These are phyloP conservation scores for Rhodotorula babjevae DNA, from an alignment of 768 basidiomycete species.

Conservation along the genomic window DNA sequence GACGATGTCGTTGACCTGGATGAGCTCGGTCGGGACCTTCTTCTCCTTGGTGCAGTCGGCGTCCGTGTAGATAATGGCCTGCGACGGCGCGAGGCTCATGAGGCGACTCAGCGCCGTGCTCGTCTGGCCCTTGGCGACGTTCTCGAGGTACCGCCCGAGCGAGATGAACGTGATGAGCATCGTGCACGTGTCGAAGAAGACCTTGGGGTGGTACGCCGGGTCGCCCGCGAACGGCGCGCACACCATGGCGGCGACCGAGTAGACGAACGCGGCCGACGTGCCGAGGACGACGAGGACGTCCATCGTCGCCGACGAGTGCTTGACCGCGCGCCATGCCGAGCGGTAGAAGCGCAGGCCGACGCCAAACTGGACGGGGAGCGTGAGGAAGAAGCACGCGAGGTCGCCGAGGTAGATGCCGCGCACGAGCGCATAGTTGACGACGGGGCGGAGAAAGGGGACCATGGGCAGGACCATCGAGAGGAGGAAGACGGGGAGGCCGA, in stretches of 20 bases:
- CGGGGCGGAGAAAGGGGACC: slow-evolving; percentile 57
- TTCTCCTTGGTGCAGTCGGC: slow-evolving; percentile 65
- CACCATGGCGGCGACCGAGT: slow-evolving; percentile 70
- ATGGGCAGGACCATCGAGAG: slow-evolving; percentile 76
- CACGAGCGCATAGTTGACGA: slow-evolving; percentile 57
- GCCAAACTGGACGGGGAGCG: slow-evolving; percentile 90
- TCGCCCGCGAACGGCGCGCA: slow-evolving; percentile 53
- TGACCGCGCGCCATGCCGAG: slow-evolving; percentile 83
- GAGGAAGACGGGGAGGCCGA: slow-evolving; percentile 92
- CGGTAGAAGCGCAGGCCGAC: slow-evolving; percentile 80
- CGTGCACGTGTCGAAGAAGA: slow-evolving; percentile 98
- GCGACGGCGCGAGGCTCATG: slow-evolving; percentile 89
- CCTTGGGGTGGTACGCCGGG: slow-evolving; percentile 68
- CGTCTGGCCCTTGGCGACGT: slow-evolving; percentile 93
- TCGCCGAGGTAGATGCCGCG: slow-evolving; percentile 77
- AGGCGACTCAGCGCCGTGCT: slow-evolving; percentile 93
- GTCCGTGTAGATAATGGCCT: slow-evolving; percentile 92
- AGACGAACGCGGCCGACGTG: slow-evolving; percentile 87
- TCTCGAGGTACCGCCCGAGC: slow-evolving; percentile 90
- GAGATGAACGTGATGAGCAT: slow-evolving; percentile 98
- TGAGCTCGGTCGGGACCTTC: slow-evolving; percentile 85
- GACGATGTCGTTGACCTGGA: slow-evolving; percentile 87
- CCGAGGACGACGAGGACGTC: slow-evolving; percentile 95
- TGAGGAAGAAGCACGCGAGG: slow-evolving; percentile 66
- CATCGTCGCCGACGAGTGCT: slow-evolving; percentile 89